These are phyloP conservation scores for Knoxia roxburghii DNA, from an alignment of 257 asterid species.

Conservation along the genomic window DNA sequence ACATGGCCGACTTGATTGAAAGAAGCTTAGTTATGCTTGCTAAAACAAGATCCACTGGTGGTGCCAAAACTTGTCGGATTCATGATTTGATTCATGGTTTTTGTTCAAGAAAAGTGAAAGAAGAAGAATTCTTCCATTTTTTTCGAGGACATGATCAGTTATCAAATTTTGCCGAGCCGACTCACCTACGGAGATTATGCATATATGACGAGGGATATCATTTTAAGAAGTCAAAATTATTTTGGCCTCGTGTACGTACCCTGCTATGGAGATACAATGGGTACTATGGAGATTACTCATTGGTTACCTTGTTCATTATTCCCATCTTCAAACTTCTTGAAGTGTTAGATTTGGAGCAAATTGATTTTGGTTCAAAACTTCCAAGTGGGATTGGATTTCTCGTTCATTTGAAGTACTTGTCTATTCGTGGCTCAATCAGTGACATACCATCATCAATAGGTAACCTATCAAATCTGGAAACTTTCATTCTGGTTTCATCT, in stretches of 20 bases:
- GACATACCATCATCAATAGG: neutral
- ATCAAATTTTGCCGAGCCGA: neutral
- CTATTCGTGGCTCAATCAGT: neutral
- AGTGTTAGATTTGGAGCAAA: neutral
- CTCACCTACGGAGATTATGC: neutral
- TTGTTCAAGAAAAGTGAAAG: neutral
- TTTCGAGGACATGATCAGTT: neutral
- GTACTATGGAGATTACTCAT: neutral
- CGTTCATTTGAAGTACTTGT: neutral
- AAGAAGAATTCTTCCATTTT: neutral
- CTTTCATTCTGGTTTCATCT: neutral
- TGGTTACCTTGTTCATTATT: neutral
- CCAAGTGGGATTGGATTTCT: neutral
- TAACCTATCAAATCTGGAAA: neutral
- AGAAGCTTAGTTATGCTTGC: neutral
- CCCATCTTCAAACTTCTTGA: neutral
- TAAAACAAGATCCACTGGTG: neutral
- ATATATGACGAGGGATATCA: neutral
- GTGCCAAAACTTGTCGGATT: neutral
- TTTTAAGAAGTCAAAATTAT: neutral
- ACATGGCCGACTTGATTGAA: neutral
- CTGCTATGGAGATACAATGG: neutral
- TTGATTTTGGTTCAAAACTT: neutral
- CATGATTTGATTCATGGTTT: constrained; percentile 10
- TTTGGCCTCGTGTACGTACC: neutral